Percentiles rank a stretch among this genome's conserved stretches.
Conservation (phyloP, 2,329 filamentous ascomycete species). For the Emericellopsis cladophorae region DNA sequence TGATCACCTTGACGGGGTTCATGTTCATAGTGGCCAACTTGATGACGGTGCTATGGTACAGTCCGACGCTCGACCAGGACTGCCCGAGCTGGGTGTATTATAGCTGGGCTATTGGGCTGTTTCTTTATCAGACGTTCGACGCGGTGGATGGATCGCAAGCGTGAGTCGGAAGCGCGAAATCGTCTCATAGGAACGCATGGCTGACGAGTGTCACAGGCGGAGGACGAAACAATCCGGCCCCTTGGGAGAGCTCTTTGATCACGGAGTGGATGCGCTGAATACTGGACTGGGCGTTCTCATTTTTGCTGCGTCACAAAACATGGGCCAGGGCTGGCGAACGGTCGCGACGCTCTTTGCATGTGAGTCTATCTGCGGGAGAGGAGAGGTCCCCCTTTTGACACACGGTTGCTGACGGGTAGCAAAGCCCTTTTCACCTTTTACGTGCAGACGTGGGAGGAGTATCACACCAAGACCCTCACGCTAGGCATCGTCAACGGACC, state of each 20-base stretch:
- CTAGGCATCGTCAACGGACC: constrained; percentile 87
- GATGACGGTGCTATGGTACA: constrained; percentile 89
- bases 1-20: constrained; percentile 87
- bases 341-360: constrained; percentile 73
- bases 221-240: constrained; percentile 88
- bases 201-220: constrained; percentile 36
- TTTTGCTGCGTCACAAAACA: constrained; percentile 84
- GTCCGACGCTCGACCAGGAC: constrained; percentile 83
- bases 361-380: constrained; percentile 24
- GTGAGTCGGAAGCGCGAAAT: constrained; percentile 33
- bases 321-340: constrained; percentile 86
- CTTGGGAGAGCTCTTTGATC: constrained; percentile 91
- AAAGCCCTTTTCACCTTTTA: constrained; percentile 87
- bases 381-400: constrained; percentile 3
- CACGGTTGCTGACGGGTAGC: background rate
- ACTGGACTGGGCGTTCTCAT: constrained; percentile 87
- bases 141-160: constrained; percentile 92
- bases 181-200: background rate
- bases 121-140: constrained; percentile 97
- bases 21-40: constrained; percentile 82
- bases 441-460: constrained; percentile 98
- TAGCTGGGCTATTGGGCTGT: constrained; percentile 78
- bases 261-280: constrained; percentile 93
- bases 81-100: constrained; percentile 94
- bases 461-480: constrained; percentile 92